Evolutionary conservation across 495 filamentous ascomycete genomes (phyloP), one percentile per base, ranked within the genome.

Genomic region (Pseudoneurospora amorphoporcata): DNA sequence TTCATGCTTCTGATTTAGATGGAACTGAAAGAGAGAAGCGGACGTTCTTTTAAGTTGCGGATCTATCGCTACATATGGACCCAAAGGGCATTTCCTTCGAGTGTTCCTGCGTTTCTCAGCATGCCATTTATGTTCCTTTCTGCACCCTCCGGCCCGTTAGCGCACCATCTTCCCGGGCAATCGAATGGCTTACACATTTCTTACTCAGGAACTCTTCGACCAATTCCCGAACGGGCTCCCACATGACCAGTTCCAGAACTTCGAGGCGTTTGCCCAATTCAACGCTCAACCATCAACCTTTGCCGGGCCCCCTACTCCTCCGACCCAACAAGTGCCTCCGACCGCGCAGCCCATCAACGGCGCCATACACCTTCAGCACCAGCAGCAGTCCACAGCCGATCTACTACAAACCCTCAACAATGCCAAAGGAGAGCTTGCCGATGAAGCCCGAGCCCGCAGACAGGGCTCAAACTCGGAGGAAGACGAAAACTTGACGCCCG

Each of bases 401-500:
- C 74, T 81, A 72, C 72, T 83, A 9, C 69, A 35, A 65, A 35
- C 81, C 42, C 39, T 81, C 72, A 77, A 81, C 69, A 84, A 84
- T 73, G 68, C 76, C 68, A 65, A 65, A 32, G 53, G 53, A 65
- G 83, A 85, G 69, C 69, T 77, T 37, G 80, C 74, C 32, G 76
- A 79, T 6, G 70, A 17, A 70, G 53, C 53, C 19, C 74, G 90
- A 88, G 79, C 69, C 68, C 79, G 80, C 38, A 77, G 81, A 70
- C 81, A 80, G 69, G 82, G 79, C 29, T 85, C 83, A 35, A 83
- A 85, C 74, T 85, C 84, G 73, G 84, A 85, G 4, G 84, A 83
- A 86, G 93, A 83, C 37, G 86, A 87, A 41, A 84, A 85, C 43
- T 79, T 90, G 77, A 93, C 89, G 40, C 93, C 93, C 1, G 92